phyloP scores from a whole-genome alignment of 495 filamentous ascomycete species.

The Amniculicola lignicola region DNA sequence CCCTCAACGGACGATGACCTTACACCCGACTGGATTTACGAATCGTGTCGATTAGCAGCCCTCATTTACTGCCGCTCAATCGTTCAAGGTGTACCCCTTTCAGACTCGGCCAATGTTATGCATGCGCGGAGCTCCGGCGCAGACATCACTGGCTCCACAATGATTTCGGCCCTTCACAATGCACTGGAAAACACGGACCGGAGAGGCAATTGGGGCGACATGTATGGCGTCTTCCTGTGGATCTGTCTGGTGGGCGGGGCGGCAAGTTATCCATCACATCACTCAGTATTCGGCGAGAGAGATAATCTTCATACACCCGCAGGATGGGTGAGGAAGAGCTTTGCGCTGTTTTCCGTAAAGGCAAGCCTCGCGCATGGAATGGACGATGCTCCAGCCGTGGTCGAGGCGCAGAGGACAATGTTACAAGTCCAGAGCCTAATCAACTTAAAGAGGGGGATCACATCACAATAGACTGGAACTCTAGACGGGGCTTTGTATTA shows the following conservation, averaged over 20 bases:
- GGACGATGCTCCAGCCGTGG: slow-evolving; percentile 13
- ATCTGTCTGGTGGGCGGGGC: slow-evolving; percentile 26
- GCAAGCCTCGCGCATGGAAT: slow-evolving; percentile 6
- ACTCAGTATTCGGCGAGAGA: slow-evolving; percentile 8
- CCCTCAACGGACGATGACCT: slow-evolving; percentile 8
- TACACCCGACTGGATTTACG: slow-evolving; percentile 28
- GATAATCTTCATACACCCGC: background rate
- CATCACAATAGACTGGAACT: slow-evolving; percentile 12
- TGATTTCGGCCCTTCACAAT: slow-evolving; percentile 19
- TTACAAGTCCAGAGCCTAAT: slow-evolving; percentile 28
- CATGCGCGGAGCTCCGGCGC: slow-evolving; percentile 14
- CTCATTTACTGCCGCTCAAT: slow-evolving; percentile 32
- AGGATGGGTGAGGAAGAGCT: slow-evolving; percentile 25
- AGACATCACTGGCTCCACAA: slow-evolving; percentile 1
- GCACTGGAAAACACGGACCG: slow-evolving; percentile 23
- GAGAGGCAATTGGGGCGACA: slow-evolving; percentile 17
- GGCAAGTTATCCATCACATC: slow-evolving; percentile 1
- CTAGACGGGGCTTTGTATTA: too few relatives aligned
- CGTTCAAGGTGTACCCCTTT: slow-evolving; percentile 24
- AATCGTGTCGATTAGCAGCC: slow-evolving; percentile 25
- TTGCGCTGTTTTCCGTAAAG: slow-evolving; percentile 26
- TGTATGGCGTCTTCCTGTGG: slow-evolving; percentile 29
- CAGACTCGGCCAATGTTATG: slow-evolving; percentile 22
- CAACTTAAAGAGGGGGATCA: slow-evolving; percentile 21
- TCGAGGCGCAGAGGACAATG: slow-evolving; percentile 30